Evolutionary conservation across 1,284 basidiomycete species (phyloP).

Genomic region (Anthracocystis panici-leucophaei): DNA sequence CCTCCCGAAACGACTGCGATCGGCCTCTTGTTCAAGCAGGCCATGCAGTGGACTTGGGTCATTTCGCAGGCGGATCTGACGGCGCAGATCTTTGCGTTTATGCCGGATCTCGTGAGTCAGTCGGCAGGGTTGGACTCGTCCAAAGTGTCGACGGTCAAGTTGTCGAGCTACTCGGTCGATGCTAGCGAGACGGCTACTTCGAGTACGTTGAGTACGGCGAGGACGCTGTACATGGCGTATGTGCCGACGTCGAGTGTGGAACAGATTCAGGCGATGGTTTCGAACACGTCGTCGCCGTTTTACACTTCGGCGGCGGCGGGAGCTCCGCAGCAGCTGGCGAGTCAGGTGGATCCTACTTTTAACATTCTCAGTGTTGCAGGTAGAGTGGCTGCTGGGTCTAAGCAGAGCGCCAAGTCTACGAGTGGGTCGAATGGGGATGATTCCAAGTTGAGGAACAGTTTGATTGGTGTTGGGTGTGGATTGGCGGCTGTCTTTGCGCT

Average conservation of each 20-base stretch:
- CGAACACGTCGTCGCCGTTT: constrained; percentile 53
- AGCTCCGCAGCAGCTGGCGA: constrained; percentile 58
- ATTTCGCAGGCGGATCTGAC: constrained; percentile 60
- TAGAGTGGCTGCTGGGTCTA: constrained; percentile 12
- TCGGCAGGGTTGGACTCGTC: constrained; percentile 32
- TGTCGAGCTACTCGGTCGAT: constrained; percentile 47
- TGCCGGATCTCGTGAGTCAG: constrained; percentile 59
- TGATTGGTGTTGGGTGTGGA: constrained; percentile 59
- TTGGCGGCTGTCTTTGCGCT: constrained; percentile 47
- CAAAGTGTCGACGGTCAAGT: constrained; percentile 55
- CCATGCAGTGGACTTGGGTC: constrained; percentile 63
- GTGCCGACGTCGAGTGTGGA: constrained; percentile 44
- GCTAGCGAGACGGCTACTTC: constrained; percentile 12
- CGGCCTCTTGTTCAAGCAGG: constrained; percentile 58
- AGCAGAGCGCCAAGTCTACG: constrained; percentile 14
- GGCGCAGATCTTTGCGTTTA: constrained; percentile 67
- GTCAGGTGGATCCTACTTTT: constrained; percentile 59
- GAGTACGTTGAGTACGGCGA: constrained; percentile 18
- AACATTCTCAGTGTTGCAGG: constrained; percentile 50
- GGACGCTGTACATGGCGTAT: constrained; percentile 64
- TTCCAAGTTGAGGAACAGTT: constrained; percentile 46
- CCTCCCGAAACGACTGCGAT: constrained; percentile 49
- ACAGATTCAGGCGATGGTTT: constrained; percentile 41
- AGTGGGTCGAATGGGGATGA: constrained; percentile 16
- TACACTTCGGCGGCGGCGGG: constrained; percentile 51